Evolutionary conservation across 768 basidiomycete genomes (phyloP), one percentile per base, ranked within the genome.

Genomic region (Ramaria rubella): DNA sequence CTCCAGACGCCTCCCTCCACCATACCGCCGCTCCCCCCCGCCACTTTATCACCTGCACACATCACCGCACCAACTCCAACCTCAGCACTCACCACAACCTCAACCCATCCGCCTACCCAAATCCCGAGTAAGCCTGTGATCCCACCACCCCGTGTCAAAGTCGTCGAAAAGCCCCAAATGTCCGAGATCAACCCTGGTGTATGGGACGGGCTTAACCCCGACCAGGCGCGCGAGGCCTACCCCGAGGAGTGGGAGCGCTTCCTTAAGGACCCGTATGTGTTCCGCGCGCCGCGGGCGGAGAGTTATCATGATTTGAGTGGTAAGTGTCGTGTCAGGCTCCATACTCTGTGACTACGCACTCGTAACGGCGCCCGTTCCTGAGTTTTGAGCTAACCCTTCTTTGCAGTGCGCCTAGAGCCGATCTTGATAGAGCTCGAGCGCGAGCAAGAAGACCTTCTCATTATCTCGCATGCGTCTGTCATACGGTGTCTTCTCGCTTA

Each of bases 141-240:
- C 21, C 40, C 19, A 7, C 68, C 65, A 19, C 61, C 75, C 40
- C 80, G 77, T 50, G 81, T 91, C 68, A 93, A 88, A 67, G 91
- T 98, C 29, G 81, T 94, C 45, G 93, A 99, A 73, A 97, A 96
- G 65, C 82, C 87, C 0, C 94, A 94, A 70, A 97, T 98, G 94
- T 78, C 85, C 51, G 96, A 99, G 74, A 96, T 98, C 66, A 99
- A 99, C 65, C 95, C 94, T 51, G 95, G 87, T 6, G 85, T 98
- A 17, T 96, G 94, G 94, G 96, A 98, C 68, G 96, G 96, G 0
- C 77, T 98, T 36, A 89, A 87, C 1, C 87, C 90, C 1, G 89
- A 91, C 61, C 86, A 95, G 65, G 94, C 92, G 19, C 83, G 85
- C 68, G 86, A 85, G 69, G 85, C 83, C 64, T 98, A 94, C 68